phyloP scores from a whole-genome alignment of 352 stramenopile species.

The Saprolegnia parasitica region DNA sequence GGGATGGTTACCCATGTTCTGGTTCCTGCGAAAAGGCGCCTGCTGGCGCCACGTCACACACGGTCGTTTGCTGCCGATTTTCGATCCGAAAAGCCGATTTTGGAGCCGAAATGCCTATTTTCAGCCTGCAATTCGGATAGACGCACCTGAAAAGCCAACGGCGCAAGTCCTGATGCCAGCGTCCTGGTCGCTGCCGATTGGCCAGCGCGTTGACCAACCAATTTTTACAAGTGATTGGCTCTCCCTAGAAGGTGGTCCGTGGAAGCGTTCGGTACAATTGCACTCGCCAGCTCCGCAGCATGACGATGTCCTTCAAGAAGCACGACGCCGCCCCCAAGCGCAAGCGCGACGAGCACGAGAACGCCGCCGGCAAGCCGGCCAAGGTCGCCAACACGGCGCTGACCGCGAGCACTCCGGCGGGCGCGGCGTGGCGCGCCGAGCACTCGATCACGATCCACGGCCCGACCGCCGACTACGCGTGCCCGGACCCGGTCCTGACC shows the following conservation, averaged over 20 bases:
- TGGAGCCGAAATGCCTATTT: neutral
- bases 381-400: slow-evolving; percentile 13
- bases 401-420: neutral
- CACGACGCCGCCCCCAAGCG: slow-evolving; percentile 16
- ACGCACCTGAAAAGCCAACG: neutral
- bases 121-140: neutral
- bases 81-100: neutral
- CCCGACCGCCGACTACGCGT: neutral
- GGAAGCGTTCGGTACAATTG: neutral
- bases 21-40: neutral
- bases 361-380: slow-evolving; percentile 1
- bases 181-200: slow-evolving; percentile 1
- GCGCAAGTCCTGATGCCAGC: slow-evolving; percentile 5
- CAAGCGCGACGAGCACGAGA: slow-evolving; percentile 14
- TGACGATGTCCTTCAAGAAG: slow-evolving; percentile 12
- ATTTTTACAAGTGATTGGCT: slow-evolving; percentile 20
- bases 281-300: neutral
- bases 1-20: too few relatives aligned
- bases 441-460: slow-evolving; percentile 21
- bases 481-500: slow-evolving; percentile 18
- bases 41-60: neutral
- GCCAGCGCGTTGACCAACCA: neutral
- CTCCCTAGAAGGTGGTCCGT: neutral
- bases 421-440: slow-evolving; percentile 13
- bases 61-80: neutral